These are phyloP conservation scores for Colletotrichum tamarilloi DNA, from an alignment of 2,329 filamentous ascomycete genomes.

Conservation along the genomic window DNA sequence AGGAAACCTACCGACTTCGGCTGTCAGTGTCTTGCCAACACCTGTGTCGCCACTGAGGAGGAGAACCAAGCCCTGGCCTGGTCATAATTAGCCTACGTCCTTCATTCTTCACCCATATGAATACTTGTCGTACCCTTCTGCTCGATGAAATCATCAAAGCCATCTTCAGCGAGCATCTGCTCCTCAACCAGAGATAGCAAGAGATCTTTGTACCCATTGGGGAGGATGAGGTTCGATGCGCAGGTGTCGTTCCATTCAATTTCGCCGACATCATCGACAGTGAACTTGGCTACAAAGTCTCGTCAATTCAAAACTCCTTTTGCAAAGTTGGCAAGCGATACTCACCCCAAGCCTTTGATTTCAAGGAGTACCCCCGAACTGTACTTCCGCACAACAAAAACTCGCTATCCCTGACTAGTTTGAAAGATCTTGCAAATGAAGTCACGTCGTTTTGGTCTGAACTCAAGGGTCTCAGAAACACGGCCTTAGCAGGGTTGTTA, in stretches of 20 bases:
- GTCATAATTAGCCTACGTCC: not conserved
- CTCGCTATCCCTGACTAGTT: not conserved
- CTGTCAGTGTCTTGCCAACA: conserved; percentile 32
- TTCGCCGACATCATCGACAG: not conserved
- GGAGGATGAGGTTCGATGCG: not conserved
- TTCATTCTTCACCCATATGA: not conserved
- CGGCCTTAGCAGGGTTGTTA: not conserved
- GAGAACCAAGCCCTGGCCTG: conserved; percentile 14
- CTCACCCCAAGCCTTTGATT: not conserved
- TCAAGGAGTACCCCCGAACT: not conserved
- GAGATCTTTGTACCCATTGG: not conserved
- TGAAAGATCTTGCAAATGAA: not conserved
- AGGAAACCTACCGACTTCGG: conserved; percentile 1
- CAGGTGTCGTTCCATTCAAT: not conserved
- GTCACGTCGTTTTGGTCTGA: not conserved
- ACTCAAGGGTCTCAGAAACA: not conserved
- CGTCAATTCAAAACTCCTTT: no score
- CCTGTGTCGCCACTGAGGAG: conserved; percentile 27
- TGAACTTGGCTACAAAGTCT: not conserved
- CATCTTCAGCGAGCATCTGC: not conserved
- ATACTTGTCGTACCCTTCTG: not conserved
- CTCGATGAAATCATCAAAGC: not conserved
- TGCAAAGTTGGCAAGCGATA: not conserved
- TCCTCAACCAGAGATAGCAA: not conserved
- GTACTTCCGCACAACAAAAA: not conserved